phyloP scores from a whole-genome alignment of 768 basidiomycete genomes.

The Neoboletus brunneissimus region DNA sequence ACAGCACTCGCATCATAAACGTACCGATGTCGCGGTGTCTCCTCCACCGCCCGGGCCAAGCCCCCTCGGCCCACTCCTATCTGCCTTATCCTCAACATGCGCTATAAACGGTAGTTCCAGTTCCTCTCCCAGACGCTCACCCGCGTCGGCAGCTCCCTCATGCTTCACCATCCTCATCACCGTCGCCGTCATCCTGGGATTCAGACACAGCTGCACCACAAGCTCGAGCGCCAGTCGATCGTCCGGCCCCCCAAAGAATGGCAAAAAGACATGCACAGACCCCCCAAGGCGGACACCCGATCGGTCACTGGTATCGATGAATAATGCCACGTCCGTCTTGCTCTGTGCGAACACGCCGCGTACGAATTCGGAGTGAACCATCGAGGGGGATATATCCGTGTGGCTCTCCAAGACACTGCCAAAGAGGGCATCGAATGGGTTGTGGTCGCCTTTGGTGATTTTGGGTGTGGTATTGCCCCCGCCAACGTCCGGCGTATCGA shows the following conservation, averaged over 20 bases:
- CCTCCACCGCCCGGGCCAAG: not conserved
- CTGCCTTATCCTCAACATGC: slow-evolving; percentile 18
- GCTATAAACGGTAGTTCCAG: slow-evolving; percentile 26
- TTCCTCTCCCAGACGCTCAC: not conserved
- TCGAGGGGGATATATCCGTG: slow-evolving; percentile 44
- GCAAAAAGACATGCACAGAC: slow-evolving; percentile 70
- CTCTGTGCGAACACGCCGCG: slow-evolving; percentile 75
- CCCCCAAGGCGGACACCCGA: slow-evolving; percentile 25
- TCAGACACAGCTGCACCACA: slow-evolving; percentile 78
- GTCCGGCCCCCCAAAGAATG: slow-evolving; percentile 94
- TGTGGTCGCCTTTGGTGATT: slow-evolving; percentile 27
- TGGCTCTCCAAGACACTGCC: slow-evolving; percentile 21
- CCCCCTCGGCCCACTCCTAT: not conserved
- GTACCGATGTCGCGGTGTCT: slow-evolving; percentile 2
- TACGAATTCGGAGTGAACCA: slow-evolving; percentile 78
- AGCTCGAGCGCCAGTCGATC: slow-evolving; percentile 85
- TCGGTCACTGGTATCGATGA: slow-evolving; percentile 62
- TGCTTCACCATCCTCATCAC: slow-evolving; percentile 63
- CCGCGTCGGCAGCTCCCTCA: slow-evolving; percentile 31
- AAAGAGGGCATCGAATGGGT: slow-evolving; percentile 76
- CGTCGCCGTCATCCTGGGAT: slow-evolving; percentile 66
- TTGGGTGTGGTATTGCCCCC: slow-evolving; percentile 8
- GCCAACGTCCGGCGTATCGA: not conserved
- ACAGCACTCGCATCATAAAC: not conserved
- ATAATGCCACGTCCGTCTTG: slow-evolving; percentile 75